Evolutionary conservation across 768 basidiomycete species (phyloP), one percentile per base, ranked within the genome.

Genomic region (Cystobasidium tubakii): DNA sequence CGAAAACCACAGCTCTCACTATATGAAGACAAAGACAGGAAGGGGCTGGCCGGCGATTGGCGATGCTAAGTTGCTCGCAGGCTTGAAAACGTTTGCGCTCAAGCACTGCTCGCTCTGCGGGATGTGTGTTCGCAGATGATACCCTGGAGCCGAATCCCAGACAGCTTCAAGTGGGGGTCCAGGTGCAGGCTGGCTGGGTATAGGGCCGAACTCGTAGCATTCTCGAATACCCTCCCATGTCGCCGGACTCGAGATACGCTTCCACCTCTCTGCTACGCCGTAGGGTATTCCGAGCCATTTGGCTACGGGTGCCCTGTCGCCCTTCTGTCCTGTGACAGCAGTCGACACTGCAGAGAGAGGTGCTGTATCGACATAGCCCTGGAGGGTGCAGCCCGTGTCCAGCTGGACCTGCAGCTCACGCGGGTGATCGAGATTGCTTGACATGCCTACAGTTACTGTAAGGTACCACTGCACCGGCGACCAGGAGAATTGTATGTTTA

Each of bases 281-380:
- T 54, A 54, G 7, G 53, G 53, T 54, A 54, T n/a, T 4, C 53
- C 53, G 53, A 54, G 53, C 53, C 53, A 54, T n/a, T 54, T 54
- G 7, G 10, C 7, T 4, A 54, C 27, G 21, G 53, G 53, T 7
- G 53, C 53, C 21, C 21, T n/a, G 53, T 54, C 53, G 39, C 39
- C 39, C 39, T 39, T 39, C 39, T 39, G 6, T 39, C 39, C 39
- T 6, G 39, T 39, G 39, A 39, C 39, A 39, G 39, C 39, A 39
- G 6, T 39, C 7, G 39, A 39, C 39, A 39, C 39, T 39, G 39
- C 39, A 39, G 39, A 39, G 7, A 39, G 39, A 39, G 39, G 39
- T 6, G 39, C 39, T 6, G 39, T 39, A 15, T 39, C 39, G 39
- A 39, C 39, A 15, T 6, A 39, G 39, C 39, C 39, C 39, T 39